These are phyloP conservation scores for Heliosperma pusillum DNA, from an alignment of 148 eudicot genomes.

Conservation along the genomic window DNA sequence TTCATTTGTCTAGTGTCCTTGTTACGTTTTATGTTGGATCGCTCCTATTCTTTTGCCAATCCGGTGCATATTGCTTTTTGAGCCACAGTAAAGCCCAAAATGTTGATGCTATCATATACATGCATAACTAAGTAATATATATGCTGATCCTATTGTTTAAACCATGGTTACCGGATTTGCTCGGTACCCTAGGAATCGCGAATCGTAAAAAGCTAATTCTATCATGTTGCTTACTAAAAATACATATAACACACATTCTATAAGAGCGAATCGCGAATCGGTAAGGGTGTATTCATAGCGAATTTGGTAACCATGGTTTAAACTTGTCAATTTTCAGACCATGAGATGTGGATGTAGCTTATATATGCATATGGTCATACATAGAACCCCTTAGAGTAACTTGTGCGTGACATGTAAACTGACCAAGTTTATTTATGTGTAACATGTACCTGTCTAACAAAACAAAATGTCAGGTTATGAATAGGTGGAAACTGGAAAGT, in stretches of 20 bases:
- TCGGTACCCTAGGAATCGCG: too few relatives aligned
- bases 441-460: neutral
- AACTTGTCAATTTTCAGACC: neutral
- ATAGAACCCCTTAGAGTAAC: neutral
- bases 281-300: too few relatives aligned
- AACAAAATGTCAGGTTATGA: neutral
- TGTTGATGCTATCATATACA: neutral
- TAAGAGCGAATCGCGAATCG: too few relatives aligned
- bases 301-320: too few relatives aligned
- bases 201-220: too few relatives aligned
- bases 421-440: neutral
- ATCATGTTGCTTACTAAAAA: too few relatives aligned
- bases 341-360: neutral
- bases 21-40: neutral
- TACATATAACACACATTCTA: too few relatives aligned
- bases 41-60: neutral
- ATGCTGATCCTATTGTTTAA: neutral
- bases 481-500: neutral
- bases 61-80: neutral
- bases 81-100: neutral
- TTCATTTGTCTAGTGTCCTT: neutral
- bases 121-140: neutral
- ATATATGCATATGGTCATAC: neutral
- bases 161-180: too few relatives aligned
- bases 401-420: neutral